Base-by-base conservation (phyloP, 129 eudicot species). In the Ambrosia trifida region DNA sequence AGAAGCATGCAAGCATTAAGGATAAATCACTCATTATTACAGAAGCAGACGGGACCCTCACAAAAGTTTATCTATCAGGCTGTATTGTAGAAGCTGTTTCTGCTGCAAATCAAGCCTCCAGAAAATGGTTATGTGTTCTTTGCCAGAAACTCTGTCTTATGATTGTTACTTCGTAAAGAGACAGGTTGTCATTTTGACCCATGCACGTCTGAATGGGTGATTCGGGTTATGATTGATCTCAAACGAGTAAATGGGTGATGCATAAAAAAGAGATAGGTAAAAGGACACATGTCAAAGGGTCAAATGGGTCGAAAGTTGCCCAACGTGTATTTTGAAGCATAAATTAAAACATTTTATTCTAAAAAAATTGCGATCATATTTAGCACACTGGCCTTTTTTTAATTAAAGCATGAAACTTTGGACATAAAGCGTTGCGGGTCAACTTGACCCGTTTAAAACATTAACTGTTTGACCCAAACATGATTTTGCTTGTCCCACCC, bases 61-160 rank as follows among this genome's bases (percentile, higher is more conserved):
- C 68, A 11, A 81, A 74, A 63, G 69, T 94, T 74, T 30, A 50
- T 54, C 79, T 94, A n/a, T 82, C 61, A 73, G 90, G 95, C 68
- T 94, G 99, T 77, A 68, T 63, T 32, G 70, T 86, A 43, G 82
- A 77, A 58, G 96, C 99, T 62, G 99, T 94, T 80, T 94, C 99
- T 36, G 99, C 96, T 50, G 80, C 99, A 83, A 50, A 72, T 77
- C 64, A 82, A 72, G 71, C 97, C 36, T 63, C 96, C 35, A 85
- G 93, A 84, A 94, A 94, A 82, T 94, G 99, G 99, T 90, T 53
- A 78, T 35, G 49, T 68, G 77, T 31, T 66, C 49, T 70, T 57
- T 47, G 13, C 75, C n/a, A 62, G 43, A 51, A 47, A 70, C 72
- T 79, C 5, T 79, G 57, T 14, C 32, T 65, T 73, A 50, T 7